Percentiles rank a stretch among this genome's conserved stretches.
Evolutionary conservation across 345 rosid species (phyloP).

Genomic region (Aquilaria malaccensis): DNA sequence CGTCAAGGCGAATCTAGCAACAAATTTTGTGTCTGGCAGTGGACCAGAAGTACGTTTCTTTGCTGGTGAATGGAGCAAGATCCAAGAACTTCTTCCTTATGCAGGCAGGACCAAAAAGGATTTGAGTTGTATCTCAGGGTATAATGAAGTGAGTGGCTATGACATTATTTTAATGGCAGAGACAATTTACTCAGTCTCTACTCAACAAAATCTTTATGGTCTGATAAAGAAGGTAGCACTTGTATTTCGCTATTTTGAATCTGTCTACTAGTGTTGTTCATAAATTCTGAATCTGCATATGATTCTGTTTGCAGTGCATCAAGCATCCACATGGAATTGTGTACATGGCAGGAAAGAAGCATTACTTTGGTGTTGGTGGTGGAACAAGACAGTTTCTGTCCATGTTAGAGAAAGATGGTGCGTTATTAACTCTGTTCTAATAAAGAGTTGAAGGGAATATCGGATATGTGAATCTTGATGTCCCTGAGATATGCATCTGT

Average conservation of each 20-base stretch:
- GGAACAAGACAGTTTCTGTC: slow-evolving; percentile 82
- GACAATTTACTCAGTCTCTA: slow-evolving; percentile 70
- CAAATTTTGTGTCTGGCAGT: slow-evolving; percentile 16
- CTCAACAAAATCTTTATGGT: slow-evolving; percentile 56
- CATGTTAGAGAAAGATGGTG: slow-evolving; percentile 76
- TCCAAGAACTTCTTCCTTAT: slow-evolving; percentile 56
- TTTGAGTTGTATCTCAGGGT: slow-evolving; percentile 13
- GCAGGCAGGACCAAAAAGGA: slow-evolving; percentile 28
- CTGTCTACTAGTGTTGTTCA: not conserved
- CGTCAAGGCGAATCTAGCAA: slow-evolving; percentile 41
- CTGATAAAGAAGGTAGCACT: slow-evolving; percentile 63
- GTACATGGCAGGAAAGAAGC: slow-evolving; percentile 86
- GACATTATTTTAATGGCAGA: slow-evolving; percentile 88
- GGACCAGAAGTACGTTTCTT: slow-evolving; percentile 43
- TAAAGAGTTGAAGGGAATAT: no score
- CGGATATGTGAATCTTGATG: no score
- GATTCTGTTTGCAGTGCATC: slow-evolving; percentile 41
- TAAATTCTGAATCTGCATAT: slow-evolving; percentile 13
- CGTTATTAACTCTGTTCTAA: slow-evolving; percentile 12
- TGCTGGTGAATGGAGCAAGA: slow-evolving; percentile 86
- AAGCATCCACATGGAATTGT: slow-evolving; percentile 54
- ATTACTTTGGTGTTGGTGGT: slow-evolving; percentile 96
- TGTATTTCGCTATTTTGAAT: not conserved
- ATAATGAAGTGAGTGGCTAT: slow-evolving; percentile 36
- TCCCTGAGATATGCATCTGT: no score